Evolutionary conservation across 2,329 filamentous ascomycete genomes (phyloP), one percentile per base, ranked within the genome.

Genomic region (Colletotrichum orbiculare): DNA sequence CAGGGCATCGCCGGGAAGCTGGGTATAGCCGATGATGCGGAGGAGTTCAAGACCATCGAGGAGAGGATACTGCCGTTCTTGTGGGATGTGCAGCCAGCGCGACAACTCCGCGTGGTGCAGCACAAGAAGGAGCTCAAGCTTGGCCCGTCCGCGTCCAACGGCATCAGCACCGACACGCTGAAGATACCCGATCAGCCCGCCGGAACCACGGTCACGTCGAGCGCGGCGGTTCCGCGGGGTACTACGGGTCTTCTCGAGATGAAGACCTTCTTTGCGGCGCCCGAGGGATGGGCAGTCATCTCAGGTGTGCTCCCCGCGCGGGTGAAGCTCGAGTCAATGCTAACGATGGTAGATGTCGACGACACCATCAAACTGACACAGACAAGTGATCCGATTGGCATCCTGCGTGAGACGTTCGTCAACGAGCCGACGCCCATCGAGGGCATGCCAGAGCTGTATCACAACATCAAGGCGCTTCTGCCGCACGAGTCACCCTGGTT

Each of bases 311-410:
- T 42, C 9, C 11, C 37, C 37, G 9, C 12, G 4, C n/a, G 4
- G 39, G 10, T 4, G n/a, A 8, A 52, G 15, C 6, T 15, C 45
- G 13, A 48, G 64, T 70, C 73, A 62, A 74, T 54, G 46, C 33
- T 59, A 33, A 65, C 13, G n/a, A 15, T 5, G 41, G 39, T 53
- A 89, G 95, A 98, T 72, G 87, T 98, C 69, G 96, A 98, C 74
- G 95, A 98, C 77, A 97, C 94, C 0, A 97, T 98, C 82, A 97
- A 98, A 78, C 82, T 94, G 69, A 97, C 95, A 0, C 84, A 91
- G 75, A 97, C 95, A 0, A 87, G 89, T 47, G 90, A 92, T 54
- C 89, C 93, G 0, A 84, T 91, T 8, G 93, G 93, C 3, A 95
- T 97, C 71, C 81, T 98, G 6, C 85, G 87, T 50, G 90, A 91